These are phyloP conservation scores for Ganoderma leucocontextum DNA, from an alignment of 1,284 basidiomycete species.

Conservation along the genomic window DNA sequence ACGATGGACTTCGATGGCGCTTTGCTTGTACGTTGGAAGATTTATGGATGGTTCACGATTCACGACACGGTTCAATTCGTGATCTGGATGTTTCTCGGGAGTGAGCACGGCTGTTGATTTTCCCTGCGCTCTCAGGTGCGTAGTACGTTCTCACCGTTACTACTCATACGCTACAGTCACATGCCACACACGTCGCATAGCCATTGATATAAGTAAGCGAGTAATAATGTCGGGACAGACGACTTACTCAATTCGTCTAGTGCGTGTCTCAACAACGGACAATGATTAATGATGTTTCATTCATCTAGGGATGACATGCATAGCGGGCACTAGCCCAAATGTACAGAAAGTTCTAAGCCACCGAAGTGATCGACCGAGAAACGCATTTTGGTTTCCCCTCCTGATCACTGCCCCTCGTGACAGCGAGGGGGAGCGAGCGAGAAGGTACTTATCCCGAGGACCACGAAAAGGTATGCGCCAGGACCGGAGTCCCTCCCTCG, in stretches of 20 bases:
- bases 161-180: neutral
- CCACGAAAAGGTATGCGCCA: conserved; percentile 9
- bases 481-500: conserved; percentile 7
- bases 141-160: neutral
- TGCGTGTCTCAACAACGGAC: neutral
- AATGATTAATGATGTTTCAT: neutral
- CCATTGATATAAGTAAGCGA: neutral
- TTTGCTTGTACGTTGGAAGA: conserved; percentile 20
- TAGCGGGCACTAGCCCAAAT: too few species aligned
- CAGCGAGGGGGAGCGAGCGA: neutral
- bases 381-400: conserved; percentile 11
- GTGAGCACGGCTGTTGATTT: neutral
- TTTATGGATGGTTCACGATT: conserved; percentile 3
- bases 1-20: neutral
- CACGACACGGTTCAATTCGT: neutral
- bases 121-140: neutral
- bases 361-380: neutral
- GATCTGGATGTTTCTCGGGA: neutral
- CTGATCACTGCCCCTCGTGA: neutral
- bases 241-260: neutral
- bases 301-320: neutral
- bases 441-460: conserved; percentile 7
- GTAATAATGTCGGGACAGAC: neutral
- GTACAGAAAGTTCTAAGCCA: neutral
- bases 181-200: neutral